phyloP scores from a whole-genome alignment of 805 yeast species.

The Pichia thaimueangensis region DNA sequence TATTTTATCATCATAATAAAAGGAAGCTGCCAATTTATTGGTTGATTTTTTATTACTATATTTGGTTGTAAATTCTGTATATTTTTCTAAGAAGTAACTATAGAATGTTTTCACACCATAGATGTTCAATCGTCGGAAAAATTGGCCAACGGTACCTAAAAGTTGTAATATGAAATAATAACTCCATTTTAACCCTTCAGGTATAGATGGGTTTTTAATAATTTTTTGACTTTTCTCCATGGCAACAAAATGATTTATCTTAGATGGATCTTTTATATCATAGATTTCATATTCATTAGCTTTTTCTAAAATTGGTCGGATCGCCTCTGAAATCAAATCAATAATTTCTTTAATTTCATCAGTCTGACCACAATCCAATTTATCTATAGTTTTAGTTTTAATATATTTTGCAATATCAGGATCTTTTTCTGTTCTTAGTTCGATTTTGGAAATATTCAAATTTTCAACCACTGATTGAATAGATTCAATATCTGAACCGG shows the following conservation, averaged over 20 bases:
- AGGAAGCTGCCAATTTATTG: conserved; percentile 54
- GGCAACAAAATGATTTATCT: conserved; percentile 63
- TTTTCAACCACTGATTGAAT: conserved; percentile 81
- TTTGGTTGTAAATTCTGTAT: conserved; percentile 52
- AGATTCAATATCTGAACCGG: conserved; percentile 80
- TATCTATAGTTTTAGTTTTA: conserved; percentile 57
- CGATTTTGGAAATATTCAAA: conserved; percentile 66
- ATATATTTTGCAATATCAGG: conserved; percentile 75
- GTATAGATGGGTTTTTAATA: conserved; percentile 43
- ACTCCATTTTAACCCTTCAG: conserved; percentile 72
- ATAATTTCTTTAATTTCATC: conserved; percentile 52
- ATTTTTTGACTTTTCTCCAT: conserved; percentile 62
- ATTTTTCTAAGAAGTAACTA: conserved; percentile 55
- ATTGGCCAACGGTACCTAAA: conserved; percentile 66
- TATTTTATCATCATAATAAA: conserved; percentile 50
- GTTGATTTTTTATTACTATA: conserved; percentile 51
- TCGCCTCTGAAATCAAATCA: conserved; percentile 52
- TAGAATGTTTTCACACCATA: conserved; percentile 82
- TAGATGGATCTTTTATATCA: conserved; percentile 58
- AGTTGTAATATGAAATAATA: conserved; percentile 55
- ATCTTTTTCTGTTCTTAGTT: conserved; percentile 79
- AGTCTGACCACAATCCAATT: conserved; percentile 48
- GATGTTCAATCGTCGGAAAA: conserved; percentile 59
- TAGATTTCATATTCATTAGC: conserved; percentile 62
- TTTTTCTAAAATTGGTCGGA: conserved; percentile 55